Evolutionary conservation across 139 green algal genomes (phyloP), one percentile per base, ranked within the genome.

Genomic region (Pleodorina starrii): DNA sequence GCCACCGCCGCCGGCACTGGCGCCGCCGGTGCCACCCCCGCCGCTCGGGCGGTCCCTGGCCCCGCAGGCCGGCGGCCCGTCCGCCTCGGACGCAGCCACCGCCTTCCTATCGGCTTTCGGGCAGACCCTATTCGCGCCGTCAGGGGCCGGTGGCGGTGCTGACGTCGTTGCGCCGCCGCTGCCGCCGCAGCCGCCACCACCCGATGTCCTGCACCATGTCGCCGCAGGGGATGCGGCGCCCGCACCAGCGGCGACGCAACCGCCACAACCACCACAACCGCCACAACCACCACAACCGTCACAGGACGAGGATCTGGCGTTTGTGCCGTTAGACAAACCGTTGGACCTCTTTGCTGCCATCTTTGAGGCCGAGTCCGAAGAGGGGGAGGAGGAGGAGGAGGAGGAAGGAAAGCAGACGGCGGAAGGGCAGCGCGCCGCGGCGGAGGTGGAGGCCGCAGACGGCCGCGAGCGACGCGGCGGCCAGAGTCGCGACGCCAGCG

Each of bases 261-360:
- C 27, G 71, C 54, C 17, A 60, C 14, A 17, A 25, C 50, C 14
- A 66, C 5, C 63, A 73, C 5, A 21, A 21, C 11, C 9, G 35
- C 68, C 19, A 32, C 68, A 76, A 46, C 68, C 44, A 7, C 74
- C 44, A 25, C 44, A 23, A 43, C 25, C 74, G 29, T 66, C 54
- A 66, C 54, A 66, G 25, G 44, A 54, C 1, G 82, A 90, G 42
- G 51, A 85, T 23, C 21, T 74, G 5, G 50, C 63, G n/a, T n/a
- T 59, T 16, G 57, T 81, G 10, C 60, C 72, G 0, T 32, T 93
- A 29, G 91, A 97, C 14, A 92, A 87, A 74, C 96, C 95, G 0
- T 51, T 98, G 12, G 96, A 98, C 87, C 91, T 98, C 0, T 98
- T 98, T 91, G 96, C 97, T 38, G 94, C 95, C 25, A 98, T 98